phyloP scores from a whole-genome alignment of 2,329 filamentous ascomycete species.

The Fusarium sp. region DNA sequence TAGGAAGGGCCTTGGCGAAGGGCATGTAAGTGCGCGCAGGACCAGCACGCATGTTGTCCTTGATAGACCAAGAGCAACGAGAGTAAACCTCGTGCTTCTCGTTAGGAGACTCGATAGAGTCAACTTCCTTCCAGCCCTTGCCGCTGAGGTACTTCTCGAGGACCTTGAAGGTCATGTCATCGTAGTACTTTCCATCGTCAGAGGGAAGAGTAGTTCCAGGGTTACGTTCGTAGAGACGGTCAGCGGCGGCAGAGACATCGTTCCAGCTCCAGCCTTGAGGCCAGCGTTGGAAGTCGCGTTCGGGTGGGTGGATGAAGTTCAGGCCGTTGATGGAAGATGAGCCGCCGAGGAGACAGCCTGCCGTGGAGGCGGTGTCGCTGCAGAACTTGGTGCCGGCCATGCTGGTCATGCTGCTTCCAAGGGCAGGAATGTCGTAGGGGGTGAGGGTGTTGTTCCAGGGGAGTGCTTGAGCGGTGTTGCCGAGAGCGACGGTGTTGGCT shows the following conservation, averaged over 20 bases:
- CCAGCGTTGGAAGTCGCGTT: constrained; percentile 44
- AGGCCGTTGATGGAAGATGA: constrained; percentile 46
- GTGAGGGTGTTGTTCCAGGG: constrained; percentile 43
- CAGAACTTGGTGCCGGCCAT: constrained; percentile 43
- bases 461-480: constrained; percentile 30
- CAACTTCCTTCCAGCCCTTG: constrained; percentile 71
- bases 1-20: constrained; percentile 65
- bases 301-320: constrained; percentile 44
- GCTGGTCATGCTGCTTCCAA: constrained; percentile 42
- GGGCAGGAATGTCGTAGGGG: constrained; percentile 41
- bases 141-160: constrained; percentile 67
- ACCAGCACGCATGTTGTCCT: constrained; percentile 72
- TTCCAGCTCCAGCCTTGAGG: constrained; percentile 39
- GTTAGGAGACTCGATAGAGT: constrained; percentile 70
- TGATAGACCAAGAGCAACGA: constrained; percentile 75
- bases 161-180: constrained; percentile 71
- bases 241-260: constrained; percentile 39
- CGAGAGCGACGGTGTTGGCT: constrained; percentile 43
- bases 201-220: constrained; percentile 75
- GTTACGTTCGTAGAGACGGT: constrained; percentile 44
- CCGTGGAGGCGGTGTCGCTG: constrained; percentile 43
- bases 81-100: constrained; percentile 74
- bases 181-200: constrained; percentile 72
- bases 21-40: constrained; percentile 78
- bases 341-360: constrained; percentile 42